A percentile compares a stretch with the other conserved stretches of the same genome.
phyloP scores from a whole-genome alignment of 2,329 filamentous ascomycete genomes.

The Exserohilum rostratum region DNA sequence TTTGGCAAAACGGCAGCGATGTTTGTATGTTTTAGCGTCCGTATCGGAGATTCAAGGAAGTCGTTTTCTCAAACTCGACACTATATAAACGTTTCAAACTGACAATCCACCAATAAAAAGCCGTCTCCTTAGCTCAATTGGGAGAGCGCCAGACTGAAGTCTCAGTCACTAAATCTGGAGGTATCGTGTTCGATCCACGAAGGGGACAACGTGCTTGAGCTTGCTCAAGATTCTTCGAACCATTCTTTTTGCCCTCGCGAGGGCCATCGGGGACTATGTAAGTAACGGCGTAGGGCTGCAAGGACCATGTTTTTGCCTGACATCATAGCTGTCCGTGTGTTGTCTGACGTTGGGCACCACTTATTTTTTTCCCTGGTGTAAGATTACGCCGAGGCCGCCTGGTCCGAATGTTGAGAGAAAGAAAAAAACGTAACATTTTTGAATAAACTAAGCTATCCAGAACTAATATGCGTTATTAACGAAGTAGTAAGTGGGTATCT shows the following conservation, averaged over 20 bases:
- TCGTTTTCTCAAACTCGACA: accelerated
- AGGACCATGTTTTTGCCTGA: not conserved
- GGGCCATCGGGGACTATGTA: not conserved
- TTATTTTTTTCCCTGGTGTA: not conserved
- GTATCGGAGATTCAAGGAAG: no score
- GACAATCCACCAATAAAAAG: conserved; percentile 15
- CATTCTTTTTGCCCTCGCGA: conserved; percentile 11
- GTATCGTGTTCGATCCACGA: conserved; percentile 34
- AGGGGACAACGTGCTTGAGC: conserved; percentile 26
- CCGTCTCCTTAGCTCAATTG: conserved; percentile 41
- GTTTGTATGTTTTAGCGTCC: not conserved
- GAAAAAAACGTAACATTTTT: not conserved
- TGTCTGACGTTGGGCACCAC: not conserved
- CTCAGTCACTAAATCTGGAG: conserved; percentile 40
- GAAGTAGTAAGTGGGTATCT: conserved; percentile 19
- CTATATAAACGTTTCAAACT: not conserved
- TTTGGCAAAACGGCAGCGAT: not conserved
- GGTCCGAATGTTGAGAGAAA: not conserved
- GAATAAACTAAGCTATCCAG: conserved; percentile 1
- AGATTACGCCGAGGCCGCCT: not conserved
- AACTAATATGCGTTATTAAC: conserved; percentile 9
- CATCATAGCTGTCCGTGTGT: no score
- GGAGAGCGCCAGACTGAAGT: conserved; percentile 43
- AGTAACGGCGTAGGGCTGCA: not conserved
- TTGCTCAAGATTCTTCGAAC: conserved; percentile 16